Evolutionary conservation across 2,329 filamentous ascomycete species (phyloP), one percentile per base, ranked within the genome.

Genomic region (Berkeleyomyces rouxiae): DNA sequence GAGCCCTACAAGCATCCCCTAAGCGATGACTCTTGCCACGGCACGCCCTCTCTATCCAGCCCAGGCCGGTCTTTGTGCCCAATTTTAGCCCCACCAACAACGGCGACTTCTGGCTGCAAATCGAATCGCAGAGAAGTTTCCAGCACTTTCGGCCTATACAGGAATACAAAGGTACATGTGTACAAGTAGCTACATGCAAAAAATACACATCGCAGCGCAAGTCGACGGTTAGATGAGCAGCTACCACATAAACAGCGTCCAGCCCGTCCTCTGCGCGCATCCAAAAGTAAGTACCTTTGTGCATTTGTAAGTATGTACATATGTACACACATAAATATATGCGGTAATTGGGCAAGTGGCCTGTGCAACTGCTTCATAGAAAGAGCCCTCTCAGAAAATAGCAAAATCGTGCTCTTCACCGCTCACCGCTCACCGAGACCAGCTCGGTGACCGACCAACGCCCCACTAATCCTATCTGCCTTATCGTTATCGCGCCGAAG

Each of bases 101-200:
- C 36, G 13, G 42, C 37, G 42, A 44, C 39, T 47, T 61, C 43
- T 51, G 60, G 37, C 43, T 49, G 36, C 39, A 58, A 64, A 64
- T 64, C 58, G 62, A 64, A 64, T 64, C 58, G 49, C 23, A 47
- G 16, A 64, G 62, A 64, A 64, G n/a, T 49, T 64, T 64, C 62
- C 59, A 64, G 62, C 49, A 3, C 40, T 43, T 64, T 61, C 53
- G 23, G 23, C 23, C 23, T 23, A 2, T 23, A 23, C 23, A 23
- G 1, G 23, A 23, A 23, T 23, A 23, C 23, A 23, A 23, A 23
- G 23, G 23, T 23, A 23, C 23, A 23, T 23, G 23, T 23, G 23
- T 23, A 23, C 23, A 23, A 23, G 23, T 23, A 23, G 23, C 23
- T 23, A 23, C 23, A 23, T 23, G 23, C 23, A 23, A 23, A 23